Evolutionary conservation across 2,329 filamentous ascomycete species (phyloP).

Genomic region (Thelonectria discophora): DNA sequence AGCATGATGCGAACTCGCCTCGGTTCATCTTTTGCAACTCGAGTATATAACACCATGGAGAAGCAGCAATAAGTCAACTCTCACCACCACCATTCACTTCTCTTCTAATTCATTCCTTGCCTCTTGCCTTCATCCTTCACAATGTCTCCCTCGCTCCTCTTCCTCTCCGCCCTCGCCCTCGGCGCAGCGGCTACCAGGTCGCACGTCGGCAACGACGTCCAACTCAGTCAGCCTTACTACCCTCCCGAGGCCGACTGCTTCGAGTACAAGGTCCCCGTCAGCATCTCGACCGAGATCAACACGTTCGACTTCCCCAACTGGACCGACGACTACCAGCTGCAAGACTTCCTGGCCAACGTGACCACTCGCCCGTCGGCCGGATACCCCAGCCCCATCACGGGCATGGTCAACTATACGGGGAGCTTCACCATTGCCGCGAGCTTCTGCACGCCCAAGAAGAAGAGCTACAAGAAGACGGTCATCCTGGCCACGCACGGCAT

Average conservation of each 20-base stretch:
- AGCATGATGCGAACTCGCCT: not conserved
- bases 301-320: constrained; percentile 28
- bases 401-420: constrained; percentile 24
- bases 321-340: constrained; percentile 28
- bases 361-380: constrained; percentile 25
- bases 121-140: not conserved
- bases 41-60: not conserved
- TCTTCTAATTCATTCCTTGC: not conserved
- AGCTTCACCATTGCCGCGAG: constrained; percentile 29
- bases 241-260: constrained; percentile 28
- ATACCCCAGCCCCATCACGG: constrained; percentile 24
- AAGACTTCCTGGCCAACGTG: constrained; percentile 27
- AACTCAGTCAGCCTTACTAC: constrained; percentile 29
- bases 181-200: not conserved
- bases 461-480: constrained; percentile 16
- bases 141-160: not conserved
- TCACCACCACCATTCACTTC: not conserved
- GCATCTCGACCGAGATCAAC: constrained; percentile 20
- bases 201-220: not conserved
- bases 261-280: constrained; percentile 32
- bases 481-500: constrained; percentile 30
- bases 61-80: not conserved
- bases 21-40: not conserved
- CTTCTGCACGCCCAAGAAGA: constrained; percentile 30
- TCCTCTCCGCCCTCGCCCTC: not conserved